Percentiles rank a stretch among this genome's conserved stretches.
Conservation (phyloP, 1,284 basidiomycete species). For the Naganishia albida region DNA sequence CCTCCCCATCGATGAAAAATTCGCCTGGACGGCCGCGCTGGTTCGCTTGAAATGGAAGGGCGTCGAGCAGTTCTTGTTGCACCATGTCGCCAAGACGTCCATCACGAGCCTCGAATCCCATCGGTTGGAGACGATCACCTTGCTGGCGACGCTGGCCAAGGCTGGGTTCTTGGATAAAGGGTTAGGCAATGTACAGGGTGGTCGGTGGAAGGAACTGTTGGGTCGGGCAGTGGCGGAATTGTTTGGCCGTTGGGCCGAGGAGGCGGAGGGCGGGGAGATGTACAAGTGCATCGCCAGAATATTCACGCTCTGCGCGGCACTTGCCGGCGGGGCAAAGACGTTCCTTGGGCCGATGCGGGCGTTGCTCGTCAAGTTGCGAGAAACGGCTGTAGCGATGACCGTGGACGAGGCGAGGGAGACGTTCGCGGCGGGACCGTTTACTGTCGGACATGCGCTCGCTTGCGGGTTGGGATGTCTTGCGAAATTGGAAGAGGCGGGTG, state of each 20-base stretch:
- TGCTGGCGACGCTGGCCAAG: constrained; percentile 49
- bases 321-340: constrained; percentile 8
- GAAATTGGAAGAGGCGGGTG: constrained; percentile 55
- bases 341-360: constrained; percentile 19
- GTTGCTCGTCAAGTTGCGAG: neutral
- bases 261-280: neutral
- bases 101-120: constrained; percentile 37
- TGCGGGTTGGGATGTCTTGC: constrained; percentile 59
- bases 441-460: constrained; percentile 62
- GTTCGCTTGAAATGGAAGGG: constrained; percentile 51
- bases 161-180: constrained; percentile 49
- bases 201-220: constrained; percentile 48
- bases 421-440: constrained; percentile 54
- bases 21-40: constrained; percentile 48
- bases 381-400: constrained; percentile 3
- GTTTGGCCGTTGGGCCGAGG: constrained; percentile 24
- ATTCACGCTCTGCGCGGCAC: constrained; percentile 21
- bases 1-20: constrained; percentile 42
- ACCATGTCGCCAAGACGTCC: constrained; percentile 45
- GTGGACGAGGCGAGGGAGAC: constrained; percentile 36
- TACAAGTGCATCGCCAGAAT: constrained; percentile 12
- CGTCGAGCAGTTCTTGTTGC: constrained; percentile 53
- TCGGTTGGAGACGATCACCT: constrained; percentile 45
- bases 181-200: constrained; percentile 51
- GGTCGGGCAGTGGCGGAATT: constrained; percentile 38